phyloP scores from a whole-genome alignment of 257 asterid genomes.

The Nicotiana knightiana region DNA sequence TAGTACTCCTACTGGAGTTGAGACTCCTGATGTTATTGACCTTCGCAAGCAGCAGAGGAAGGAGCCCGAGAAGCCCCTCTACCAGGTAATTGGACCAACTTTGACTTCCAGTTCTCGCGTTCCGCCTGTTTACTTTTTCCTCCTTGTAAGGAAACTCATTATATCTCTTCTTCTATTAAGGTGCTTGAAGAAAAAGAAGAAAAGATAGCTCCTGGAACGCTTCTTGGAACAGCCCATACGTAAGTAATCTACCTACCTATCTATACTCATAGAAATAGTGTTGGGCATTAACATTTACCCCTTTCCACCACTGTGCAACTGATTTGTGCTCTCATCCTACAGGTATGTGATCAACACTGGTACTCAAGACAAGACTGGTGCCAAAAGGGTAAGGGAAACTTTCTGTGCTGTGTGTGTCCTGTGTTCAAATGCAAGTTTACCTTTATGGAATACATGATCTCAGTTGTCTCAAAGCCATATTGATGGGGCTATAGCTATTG shows the following conservation, averaged over 20 bases:
- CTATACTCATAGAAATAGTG: neutral
- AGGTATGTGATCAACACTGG: conserved; percentile 90
- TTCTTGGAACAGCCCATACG: conserved; percentile 87
- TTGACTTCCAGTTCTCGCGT: neutral
- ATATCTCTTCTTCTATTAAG: conserved; percentile 27
- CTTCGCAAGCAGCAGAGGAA: conserved; percentile 98
- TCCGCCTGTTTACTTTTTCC: neutral
- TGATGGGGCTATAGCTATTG: neutral
- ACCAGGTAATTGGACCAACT: conserved; percentile 47
- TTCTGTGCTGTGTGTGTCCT: neutral
- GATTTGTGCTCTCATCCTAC: conserved; percentile 17
- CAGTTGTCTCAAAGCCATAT: neutral
- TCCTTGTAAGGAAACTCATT: neutral
- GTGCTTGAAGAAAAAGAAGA: conserved; percentile 95
- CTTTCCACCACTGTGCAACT: conserved; percentile 5
- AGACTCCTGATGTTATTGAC: conserved; percentile 97
- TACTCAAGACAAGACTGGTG: conserved; percentile 86
- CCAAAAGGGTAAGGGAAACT: conserved; percentile 61
- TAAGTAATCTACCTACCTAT: conserved; percentile 22
- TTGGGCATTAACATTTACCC: neutral
- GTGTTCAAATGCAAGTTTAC: neutral
- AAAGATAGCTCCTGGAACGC: conserved; percentile 73
- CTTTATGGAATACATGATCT: neutral
- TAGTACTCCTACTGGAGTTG: conserved; percentile 99
- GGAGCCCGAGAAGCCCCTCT: conserved; percentile 97